Evolutionary conservation across 805 yeast species (phyloP).

Genomic region (Ogataea nitratoaversa): DNA sequence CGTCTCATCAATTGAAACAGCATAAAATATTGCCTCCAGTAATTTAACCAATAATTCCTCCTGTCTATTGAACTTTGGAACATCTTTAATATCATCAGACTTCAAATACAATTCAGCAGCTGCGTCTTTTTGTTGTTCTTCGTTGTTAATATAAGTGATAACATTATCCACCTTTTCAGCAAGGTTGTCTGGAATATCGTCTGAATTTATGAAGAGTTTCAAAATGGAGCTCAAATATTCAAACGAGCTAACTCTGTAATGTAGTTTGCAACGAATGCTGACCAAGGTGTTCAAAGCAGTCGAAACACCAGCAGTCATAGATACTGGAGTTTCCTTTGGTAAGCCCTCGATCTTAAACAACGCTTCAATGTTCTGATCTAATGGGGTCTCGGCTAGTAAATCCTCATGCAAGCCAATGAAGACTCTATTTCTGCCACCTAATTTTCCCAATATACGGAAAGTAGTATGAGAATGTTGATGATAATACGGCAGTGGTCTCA

Average conservation of each 20-base stretch:
- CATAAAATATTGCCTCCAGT: slow-evolving; percentile 66
- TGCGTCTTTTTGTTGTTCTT: slow-evolving; percentile 19
- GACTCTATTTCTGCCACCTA: slow-evolving; percentile 93
- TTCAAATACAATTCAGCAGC: slow-evolving; percentile 23
- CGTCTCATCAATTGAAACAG: slow-evolving; percentile 71
- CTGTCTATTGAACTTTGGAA: slow-evolving; percentile 48
- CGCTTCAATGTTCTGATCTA: slow-evolving; percentile 67
- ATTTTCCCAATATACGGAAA: slow-evolving; percentile 84
- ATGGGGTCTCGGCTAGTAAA: slow-evolving; percentile 46
- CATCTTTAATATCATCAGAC: slow-evolving; percentile 43
- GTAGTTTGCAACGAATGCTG: slow-evolving; percentile 56
- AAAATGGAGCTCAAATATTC: slow-evolving; percentile 62
- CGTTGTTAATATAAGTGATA: slow-evolving; percentile 39
- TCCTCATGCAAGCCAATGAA: slow-evolving; percentile 75
- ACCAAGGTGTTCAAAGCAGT: slow-evolving; percentile 75
- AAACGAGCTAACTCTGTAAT: slow-evolving; percentile 76
- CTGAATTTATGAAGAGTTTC: slow-evolving; percentile 60
- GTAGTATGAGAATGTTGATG: slow-evolving; percentile 96
- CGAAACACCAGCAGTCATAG: slow-evolving; percentile 77
- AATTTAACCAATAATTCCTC: slow-evolving; percentile 63
- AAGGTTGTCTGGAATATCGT: slow-evolving; percentile 43
- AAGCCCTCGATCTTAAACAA: slow-evolving; percentile 70
- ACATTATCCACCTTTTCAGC: slow-evolving; percentile 45
- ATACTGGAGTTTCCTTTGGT: slow-evolving; percentile 55
- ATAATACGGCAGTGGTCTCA: slow-evolving; percentile 88